A percentile compares a stretch with the other conserved stretches of the same genome.
Conservation (phyloP, 495 filamentous ascomycete genomes). For the Neurospora sp. region DNA sequence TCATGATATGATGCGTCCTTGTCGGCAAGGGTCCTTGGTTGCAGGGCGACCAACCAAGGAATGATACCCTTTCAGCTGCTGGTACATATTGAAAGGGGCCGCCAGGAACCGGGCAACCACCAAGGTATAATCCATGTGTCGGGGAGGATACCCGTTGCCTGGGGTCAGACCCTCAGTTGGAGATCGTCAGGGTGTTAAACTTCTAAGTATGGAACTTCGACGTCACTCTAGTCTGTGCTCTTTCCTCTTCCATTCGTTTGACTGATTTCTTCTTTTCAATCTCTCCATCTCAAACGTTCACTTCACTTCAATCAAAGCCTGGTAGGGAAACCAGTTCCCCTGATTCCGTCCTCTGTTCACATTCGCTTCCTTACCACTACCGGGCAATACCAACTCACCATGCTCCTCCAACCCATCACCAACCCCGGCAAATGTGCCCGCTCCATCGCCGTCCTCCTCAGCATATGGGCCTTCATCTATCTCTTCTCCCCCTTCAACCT, state of each 20-base stretch:
- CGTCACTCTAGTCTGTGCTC: neutral
- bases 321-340: neutral
- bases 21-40: neutral
- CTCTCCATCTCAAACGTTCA: neutral
- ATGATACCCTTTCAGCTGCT: neutral
- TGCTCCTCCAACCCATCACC: neutral
- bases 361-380: neutral
- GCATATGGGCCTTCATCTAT: neutral
- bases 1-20: neutral
- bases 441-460: neutral
- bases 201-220: neutral
- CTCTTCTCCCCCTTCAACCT: neutral
- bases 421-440: neutral
- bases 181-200: neutral
- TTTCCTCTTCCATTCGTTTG: neutral
- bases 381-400: neutral
- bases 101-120: neutral
- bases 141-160: neutral
- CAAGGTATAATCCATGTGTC: neutral
- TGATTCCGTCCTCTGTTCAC: neutral
- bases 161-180: neutral
- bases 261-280: neutral
- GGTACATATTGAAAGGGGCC: neutral
- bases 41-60: neutral
- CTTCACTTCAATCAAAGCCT: neutral